These are phyloP conservation scores for Bocquillonia castaneifolia DNA, from an alignment of 441 rosid species.

Conservation along the genomic window DNA sequence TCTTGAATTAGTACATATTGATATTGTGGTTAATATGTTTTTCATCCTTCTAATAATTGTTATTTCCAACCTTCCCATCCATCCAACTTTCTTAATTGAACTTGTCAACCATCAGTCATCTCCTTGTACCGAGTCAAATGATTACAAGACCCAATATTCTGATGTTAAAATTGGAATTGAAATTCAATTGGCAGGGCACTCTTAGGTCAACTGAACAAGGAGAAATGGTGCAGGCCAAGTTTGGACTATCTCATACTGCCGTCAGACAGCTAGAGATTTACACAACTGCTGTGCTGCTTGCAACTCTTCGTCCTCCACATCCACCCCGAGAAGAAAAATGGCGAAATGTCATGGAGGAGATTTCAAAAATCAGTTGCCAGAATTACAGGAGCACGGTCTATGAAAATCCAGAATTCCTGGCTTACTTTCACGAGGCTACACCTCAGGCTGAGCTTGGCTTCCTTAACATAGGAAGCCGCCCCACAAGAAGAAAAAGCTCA, in stretches of 20 bases:
- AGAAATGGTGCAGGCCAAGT: slow-evolving; percentile 98
- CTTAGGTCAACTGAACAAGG: slow-evolving; percentile 98
- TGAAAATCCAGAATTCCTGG: slow-evolving; percentile 78
- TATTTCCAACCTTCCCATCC: no score
- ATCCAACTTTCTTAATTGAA: background rate
- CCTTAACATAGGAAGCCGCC: slow-evolving; percentile 92
- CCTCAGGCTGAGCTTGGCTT: slow-evolving; percentile 95
- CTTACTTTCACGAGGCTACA: slow-evolving; percentile 92
- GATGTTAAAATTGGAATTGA: slow-evolving; percentile 5
- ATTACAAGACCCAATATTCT: background rate
- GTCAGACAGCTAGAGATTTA: slow-evolving; percentile 89
- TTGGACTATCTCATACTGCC: slow-evolving; percentile 85
- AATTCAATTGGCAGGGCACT: slow-evolving; percentile 58
- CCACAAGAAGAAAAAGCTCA: slow-evolving; percentile 78
- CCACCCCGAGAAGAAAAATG: slow-evolving; percentile 88
- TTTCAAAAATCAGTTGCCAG: slow-evolving; percentile 76
- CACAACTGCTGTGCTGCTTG: slow-evolving; percentile 91
- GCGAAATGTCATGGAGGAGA: slow-evolving; percentile 92
- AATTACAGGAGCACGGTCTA: slow-evolving; percentile 73
- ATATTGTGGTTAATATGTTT: no score
- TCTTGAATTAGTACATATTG: background rate
- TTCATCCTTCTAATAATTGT: no score
- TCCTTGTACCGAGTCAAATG: slow-evolving; percentile 1
- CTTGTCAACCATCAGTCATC: background rate
- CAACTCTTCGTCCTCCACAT: slow-evolving; percentile 74